Conservation (phyloP, 2,329 filamentous ascomycete species). For the Sporothrix dimorphospora region DNA sequence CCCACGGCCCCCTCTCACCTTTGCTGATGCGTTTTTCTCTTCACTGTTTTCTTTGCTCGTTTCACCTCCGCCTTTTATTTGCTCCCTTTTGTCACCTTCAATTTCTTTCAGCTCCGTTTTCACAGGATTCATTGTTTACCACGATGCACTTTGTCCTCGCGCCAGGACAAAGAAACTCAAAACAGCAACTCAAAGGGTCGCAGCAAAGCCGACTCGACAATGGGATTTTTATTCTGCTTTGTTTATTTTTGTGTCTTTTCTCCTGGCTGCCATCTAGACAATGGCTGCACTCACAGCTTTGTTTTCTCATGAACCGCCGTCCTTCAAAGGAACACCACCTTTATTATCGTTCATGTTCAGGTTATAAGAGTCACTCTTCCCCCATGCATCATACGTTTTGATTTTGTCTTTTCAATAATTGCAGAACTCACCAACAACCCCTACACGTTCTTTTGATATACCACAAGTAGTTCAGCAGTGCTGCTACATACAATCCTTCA, state of each 20-base stretch:
- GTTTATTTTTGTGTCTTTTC: slow-evolving; percentile 7
- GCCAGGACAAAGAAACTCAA: not conserved
- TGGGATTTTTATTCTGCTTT: not conserved
- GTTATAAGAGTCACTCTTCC: slow-evolving; percentile 17
- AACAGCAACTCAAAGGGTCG: not conserved
- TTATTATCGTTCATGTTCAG: slow-evolving; percentile 5
- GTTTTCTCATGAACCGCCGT: not conserved
- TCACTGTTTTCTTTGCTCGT: not conserved
- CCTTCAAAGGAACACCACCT: not conserved
- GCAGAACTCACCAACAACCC: not conserved
- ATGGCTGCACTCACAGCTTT: not conserved
- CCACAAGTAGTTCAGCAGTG: slow-evolving; percentile 31
- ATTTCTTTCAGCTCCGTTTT: not conserved
- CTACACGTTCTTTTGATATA: not conserved
- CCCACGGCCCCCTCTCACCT: not conserved
- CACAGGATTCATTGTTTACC: not conserved
- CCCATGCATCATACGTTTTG: not conserved
- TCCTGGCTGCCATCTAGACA: not conserved
- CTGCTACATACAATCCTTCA: slow-evolving; percentile 24
- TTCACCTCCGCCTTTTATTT: not conserved
- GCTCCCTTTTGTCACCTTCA: not conserved
- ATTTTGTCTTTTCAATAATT: not conserved
- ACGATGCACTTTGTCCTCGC: not conserved
- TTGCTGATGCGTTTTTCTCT: not conserved
- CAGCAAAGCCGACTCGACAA: slow-evolving; percentile 1